phyloP scores from a whole-genome alignment of 345 rosid species.

The Raphanus raphanistrum region DNA sequence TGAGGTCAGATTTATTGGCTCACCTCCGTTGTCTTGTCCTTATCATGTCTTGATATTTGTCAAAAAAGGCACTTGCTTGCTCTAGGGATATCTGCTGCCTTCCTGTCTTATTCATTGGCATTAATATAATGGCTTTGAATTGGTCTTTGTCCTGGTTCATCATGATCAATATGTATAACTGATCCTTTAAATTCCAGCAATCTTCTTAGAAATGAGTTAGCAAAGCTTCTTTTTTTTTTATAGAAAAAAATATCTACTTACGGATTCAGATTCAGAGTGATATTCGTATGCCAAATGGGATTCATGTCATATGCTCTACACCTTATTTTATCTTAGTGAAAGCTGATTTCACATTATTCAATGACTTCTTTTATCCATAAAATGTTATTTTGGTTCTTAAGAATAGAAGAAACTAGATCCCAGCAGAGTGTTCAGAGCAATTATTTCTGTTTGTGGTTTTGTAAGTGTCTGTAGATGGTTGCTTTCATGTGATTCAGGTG shows the following conservation, averaged over 20 bases:
- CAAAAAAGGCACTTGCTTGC: slow-evolving; percentile 12
- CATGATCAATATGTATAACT: not conserved
- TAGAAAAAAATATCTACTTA: not conserved
- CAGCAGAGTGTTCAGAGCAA: not conserved
- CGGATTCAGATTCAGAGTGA: not conserved
- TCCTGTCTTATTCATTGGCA: not conserved
- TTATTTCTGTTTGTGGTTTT: not conserved
- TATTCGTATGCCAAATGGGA: not conserved
- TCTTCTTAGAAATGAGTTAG: slow-evolving; percentile 7
- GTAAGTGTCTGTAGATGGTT: slow-evolving; percentile 23
- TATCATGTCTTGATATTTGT: slow-evolving; percentile 5
- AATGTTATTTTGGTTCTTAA: slow-evolving; percentile 1
- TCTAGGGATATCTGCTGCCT: not conserved
- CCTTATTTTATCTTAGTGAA: not conserved
- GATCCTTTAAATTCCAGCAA: not conserved
- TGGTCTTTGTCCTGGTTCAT: slow-evolving; percentile 1
- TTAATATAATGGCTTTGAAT: not conserved
- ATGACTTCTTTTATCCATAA: not conserved
- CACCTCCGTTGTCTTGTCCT: not conserved
- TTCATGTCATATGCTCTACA: not conserved
- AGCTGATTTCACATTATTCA: not conserved
- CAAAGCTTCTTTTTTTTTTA: not conserved
- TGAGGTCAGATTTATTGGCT: not conserved
- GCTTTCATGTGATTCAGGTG: slow-evolving; percentile 38
- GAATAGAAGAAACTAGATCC: not conserved